A percentile compares a stretch with the other conserved stretches of the same genome.
phyloP scores from a whole-genome alignment of 306 rosid species.

The Castanospermum australe region DNA sequence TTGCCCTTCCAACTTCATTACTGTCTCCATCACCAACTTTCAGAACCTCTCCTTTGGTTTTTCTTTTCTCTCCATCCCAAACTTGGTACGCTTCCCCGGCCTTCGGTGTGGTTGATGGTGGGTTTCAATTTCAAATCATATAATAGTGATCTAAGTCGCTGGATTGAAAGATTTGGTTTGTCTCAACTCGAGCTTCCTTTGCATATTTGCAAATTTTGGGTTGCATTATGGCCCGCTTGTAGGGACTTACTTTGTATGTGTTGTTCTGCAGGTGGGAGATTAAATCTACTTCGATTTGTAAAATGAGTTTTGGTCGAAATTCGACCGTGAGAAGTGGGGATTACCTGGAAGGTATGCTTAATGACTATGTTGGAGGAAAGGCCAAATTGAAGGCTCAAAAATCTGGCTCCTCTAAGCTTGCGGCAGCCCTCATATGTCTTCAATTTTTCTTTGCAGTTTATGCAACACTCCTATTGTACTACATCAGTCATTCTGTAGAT shows the following conservation, averaged over 20 bases:
- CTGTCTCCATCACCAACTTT: background rate
- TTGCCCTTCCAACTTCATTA: background rate
- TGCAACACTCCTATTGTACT: constrained; percentile 83
- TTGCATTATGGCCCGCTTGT: no score
- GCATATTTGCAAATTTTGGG: background rate
- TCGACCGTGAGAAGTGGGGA: constrained; percentile 54
- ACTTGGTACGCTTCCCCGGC: background rate
- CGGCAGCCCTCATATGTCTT: constrained; percentile 77
- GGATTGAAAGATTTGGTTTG: constrained; percentile 24
- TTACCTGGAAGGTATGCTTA: constrained; percentile 85
- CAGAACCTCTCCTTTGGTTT: background rate
- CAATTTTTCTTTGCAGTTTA: constrained; percentile 87
- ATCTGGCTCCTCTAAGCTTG: constrained; percentile 49
- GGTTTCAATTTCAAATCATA: no score
- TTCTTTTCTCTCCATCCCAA: background rate
- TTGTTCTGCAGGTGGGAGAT: constrained; percentile 40
- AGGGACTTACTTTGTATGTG: constrained; percentile 13
- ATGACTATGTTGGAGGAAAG: constrained; percentile 71
- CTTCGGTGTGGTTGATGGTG: no score
- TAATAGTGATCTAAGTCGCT: no score
- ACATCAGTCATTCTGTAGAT: constrained; percentile 84
- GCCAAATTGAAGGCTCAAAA: constrained; percentile 50
- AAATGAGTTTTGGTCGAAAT: constrained; percentile 55
- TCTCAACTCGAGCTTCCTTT: background rate
- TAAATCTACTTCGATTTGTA: constrained; percentile 13